Evolutionary conservation across 257 asterid species (phyloP), one percentile per base, ranked within the genome.

Genomic region (Capsicum chinense): DNA sequence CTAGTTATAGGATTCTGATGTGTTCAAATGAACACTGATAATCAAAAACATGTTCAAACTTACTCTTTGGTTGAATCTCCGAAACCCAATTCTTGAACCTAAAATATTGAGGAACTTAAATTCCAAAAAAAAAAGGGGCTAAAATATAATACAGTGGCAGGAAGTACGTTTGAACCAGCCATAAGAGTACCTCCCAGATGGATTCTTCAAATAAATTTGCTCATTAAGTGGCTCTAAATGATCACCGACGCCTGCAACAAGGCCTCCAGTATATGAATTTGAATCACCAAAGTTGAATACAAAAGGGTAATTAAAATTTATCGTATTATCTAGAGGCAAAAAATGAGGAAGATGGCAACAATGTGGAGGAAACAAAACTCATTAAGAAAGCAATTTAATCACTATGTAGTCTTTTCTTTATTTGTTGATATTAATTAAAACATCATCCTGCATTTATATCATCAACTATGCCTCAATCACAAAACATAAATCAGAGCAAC

Each of bases 201-300:
- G 97, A 86, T 90, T 90, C 88, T 93, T 86, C 93, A 97, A 97
- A 85, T 92, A 91, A 60, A 88, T 89, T 89, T 92, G 94, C 3
- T 98, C 99, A 63, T 95, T 89, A 2, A 98, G 99, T 4, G 92
- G 94, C 57, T 92, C 92, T n/a, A 97, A 94, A 62, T 47, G 67
- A 0, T 89, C 94, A 5, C 88, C 97, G 17, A 93, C 71, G 7
- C 94, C 98, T 3, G 98, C 95, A 21, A 97, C 91, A 10, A 95
- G 93, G 73, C 89, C 88, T 12, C 98, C 97, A 0, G 99, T 97
- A 89, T 97, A 98, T 9, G 99, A 97, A 86, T 97, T 97, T 8
- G 98, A 97, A 89, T 97, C 99, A 0, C 99, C 98, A n/a, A 97
- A 97, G 87, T 97, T 97, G 95, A 97, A 92, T 79, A 95, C 96